These are phyloP conservation scores for Hypomyces perniciosus DNA, from an alignment of 2,329 filamentous ascomycete genomes.

Conservation along the genomic window DNA sequence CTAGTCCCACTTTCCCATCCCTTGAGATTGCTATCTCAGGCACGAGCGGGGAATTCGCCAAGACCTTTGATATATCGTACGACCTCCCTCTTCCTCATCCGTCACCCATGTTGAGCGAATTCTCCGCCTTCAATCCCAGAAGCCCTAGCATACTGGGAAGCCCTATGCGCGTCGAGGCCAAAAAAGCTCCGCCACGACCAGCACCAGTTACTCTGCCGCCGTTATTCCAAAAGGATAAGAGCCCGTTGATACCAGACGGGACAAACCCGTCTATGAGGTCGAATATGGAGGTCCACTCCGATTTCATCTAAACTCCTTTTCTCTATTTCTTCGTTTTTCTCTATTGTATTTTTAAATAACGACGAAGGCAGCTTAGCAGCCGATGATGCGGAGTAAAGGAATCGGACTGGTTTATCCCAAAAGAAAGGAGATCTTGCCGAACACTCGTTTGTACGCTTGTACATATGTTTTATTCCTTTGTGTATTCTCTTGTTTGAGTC, in stretches of 20 bases:
- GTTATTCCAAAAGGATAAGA: conserved; percentile 11
- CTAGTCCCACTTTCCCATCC: conserved; percentile 32
- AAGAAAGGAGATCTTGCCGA: neutral
- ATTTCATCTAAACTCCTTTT: conserved; percentile 4
- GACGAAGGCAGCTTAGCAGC: conserved; percentile 3
- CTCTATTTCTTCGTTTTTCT: neutral
- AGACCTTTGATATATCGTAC: conserved; percentile 25
- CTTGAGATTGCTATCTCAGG: conserved; percentile 29
- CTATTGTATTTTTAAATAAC: neutral
- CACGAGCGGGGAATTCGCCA: conserved; percentile 26
- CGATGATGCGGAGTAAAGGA: neutral
- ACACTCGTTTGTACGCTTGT: conserved; percentile 4
- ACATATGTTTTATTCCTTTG: neutral
- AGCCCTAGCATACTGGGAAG: conserved; percentile 6
- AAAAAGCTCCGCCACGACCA: conserved; percentile 28
- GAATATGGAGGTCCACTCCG: neutral
- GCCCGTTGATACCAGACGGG: conserved; percentile 1
- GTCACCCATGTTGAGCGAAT: conserved; percentile 26
- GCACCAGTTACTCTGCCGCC: conserved; percentile 25
- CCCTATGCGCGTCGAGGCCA: conserved; percentile 24
- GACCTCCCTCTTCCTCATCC: conserved; percentile 12
- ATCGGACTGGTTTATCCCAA: neutral
- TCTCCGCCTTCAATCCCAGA: conserved; percentile 14
- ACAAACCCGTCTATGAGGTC: neutral
- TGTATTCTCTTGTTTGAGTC: neutral